Percentiles rank a stretch among this genome's conserved stretches.
Evolutionary conservation across 2,329 filamentous ascomycete genomes (phyloP).

Genomic region (Pseudogymnoascus sp.): DNA sequence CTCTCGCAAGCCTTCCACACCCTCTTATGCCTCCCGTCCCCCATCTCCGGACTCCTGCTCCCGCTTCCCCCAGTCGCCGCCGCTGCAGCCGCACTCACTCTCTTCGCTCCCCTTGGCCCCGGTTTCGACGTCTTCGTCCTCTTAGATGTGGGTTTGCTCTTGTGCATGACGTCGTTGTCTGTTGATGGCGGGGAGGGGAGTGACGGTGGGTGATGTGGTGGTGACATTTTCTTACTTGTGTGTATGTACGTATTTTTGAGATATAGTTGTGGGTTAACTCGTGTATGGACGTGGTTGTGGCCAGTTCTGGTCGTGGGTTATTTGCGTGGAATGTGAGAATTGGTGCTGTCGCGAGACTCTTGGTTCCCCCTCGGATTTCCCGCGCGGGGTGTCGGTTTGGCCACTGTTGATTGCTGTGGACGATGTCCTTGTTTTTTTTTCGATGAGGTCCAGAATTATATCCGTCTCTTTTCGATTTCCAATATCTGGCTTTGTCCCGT

Average conservation of each 20-base stretch:
- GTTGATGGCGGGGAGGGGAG: neutral
- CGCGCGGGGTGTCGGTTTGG: neutral
- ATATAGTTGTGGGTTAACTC: neutral
- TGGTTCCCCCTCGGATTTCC: neutral
- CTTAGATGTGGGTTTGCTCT: neutral
- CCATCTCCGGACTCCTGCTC: neutral
- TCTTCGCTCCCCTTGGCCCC: neutral
- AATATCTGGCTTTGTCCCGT: neutral
- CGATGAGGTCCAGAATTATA: neutral
- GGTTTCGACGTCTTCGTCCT: neutral
- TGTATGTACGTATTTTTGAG: neutral
- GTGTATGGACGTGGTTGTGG: neutral
- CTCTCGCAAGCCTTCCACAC: slow-evolving; percentile 62
- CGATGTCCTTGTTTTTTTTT: too few species aligned
- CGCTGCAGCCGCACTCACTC: neutral
- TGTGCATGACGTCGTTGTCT: neutral
- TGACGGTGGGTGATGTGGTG: neutral
- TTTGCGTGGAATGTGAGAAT: neutral
- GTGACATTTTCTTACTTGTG: neutral
- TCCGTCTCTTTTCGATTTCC: neutral
- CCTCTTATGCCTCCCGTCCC: slow-evolving; percentile 53
- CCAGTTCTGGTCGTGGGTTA: neutral
- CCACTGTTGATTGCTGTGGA: neutral
- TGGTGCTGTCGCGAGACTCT: neutral
- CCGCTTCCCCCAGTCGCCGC: neutral